Base-by-base conservation (phyloP, 805 yeast species). In the Teunomyces cretensis region DNA sequence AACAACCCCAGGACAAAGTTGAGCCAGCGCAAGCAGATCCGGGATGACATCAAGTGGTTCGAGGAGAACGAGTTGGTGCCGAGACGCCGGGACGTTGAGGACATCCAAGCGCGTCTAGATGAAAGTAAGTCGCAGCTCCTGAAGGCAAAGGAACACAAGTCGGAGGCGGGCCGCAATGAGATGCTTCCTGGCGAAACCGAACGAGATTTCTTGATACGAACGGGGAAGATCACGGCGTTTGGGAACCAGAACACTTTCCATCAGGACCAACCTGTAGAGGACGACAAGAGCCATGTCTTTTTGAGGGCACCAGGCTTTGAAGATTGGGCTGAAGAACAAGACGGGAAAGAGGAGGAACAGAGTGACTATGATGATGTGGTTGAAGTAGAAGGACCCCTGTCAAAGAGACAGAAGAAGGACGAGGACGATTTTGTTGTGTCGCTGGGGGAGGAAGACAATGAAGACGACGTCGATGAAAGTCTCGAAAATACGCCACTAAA, bases 181-280 rank as follows among this genome's bases (percentile, higher is more conserved):
- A 70, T 74, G 50, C 70, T 78, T 6, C 81, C 86, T 0, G 86
- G 79, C n/a, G 98, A 94, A 57, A 66, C 89, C 0, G 86, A 86
- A 57, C 80, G 80, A 45, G 97, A 91, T 41, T 91, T 65, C 57
- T 71, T 94, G 48, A 79, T 94, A 0, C 75, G 99, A 51, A 91
- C 92, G 0, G 99, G 99, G 24, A 83, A 89, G 61, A 80, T 90
- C 45, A 94, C 99, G 0, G 98, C 98, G 0, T 94, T 94, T 70
- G 96, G 97, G 9, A 79, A 80, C 26, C 67, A 79, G 15, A 72
- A 75, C 33, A 83, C 80, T 1, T 86, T 88, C 53, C 74, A 69
- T 13, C 74, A 72, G 32, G 55, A 41, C 2, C 54, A 58, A 3
- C 75, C 44, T 4, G 43, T n/a, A 14, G 51, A 46, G 44, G 56